Percentiles rank a stretch among this genome's conserved stretches.
Evolutionary conservation across 2,329 filamentous ascomycete species (phyloP).

Genomic region (Thelonectria rubi): DNA sequence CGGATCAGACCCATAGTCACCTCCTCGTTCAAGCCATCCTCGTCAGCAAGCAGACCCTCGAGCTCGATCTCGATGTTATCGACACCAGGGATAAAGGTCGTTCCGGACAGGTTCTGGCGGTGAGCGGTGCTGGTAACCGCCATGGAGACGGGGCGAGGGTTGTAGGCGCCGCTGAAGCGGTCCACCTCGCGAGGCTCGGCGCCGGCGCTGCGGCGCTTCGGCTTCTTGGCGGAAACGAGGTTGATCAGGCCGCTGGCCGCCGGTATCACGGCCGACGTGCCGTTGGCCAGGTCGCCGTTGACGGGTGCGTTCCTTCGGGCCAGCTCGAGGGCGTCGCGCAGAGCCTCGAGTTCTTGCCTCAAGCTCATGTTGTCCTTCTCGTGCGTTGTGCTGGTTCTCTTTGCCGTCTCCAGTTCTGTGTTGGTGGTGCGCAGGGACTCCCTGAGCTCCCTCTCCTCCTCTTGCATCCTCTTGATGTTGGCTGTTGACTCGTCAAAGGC

Average conservation of each 20-base stretch:
- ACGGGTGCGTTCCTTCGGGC: conserved; percentile 81
- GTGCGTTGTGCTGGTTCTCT: conserved; percentile 76
- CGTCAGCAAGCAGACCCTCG: conserved; percentile 91
- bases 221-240: conserved; percentile 95
- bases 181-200: conserved; percentile 86
- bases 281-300: conserved; percentile 67
- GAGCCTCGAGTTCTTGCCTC: conserved; percentile 85
- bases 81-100: conserved; percentile 79
- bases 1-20: conserved; percentile 95
- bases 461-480: conserved; percentile 93
- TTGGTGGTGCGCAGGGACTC: conserved; percentile 83
- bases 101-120: conserved; percentile 76
- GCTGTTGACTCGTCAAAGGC: conserved; percentile 90
- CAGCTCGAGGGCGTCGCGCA: conserved; percentile 91
- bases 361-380: conserved; percentile 88
- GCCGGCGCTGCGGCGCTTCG: conserved; percentile 91
- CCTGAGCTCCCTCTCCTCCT: conserved; percentile 87
- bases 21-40: conserved; percentile 96
- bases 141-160: conserved; percentile 96
- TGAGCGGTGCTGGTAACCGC: conserved; percentile 75
- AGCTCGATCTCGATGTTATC: conserved; percentile 96
- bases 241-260: conserved; percentile 87
- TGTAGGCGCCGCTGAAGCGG: conserved; percentile 91
- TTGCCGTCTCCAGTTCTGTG: conserved; percentile 82
- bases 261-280: conserved; percentile 54